These are phyloP conservation scores for Clarkia xantiana DNA, from an alignment of 345 rosid species.

Conservation along the genomic window DNA sequence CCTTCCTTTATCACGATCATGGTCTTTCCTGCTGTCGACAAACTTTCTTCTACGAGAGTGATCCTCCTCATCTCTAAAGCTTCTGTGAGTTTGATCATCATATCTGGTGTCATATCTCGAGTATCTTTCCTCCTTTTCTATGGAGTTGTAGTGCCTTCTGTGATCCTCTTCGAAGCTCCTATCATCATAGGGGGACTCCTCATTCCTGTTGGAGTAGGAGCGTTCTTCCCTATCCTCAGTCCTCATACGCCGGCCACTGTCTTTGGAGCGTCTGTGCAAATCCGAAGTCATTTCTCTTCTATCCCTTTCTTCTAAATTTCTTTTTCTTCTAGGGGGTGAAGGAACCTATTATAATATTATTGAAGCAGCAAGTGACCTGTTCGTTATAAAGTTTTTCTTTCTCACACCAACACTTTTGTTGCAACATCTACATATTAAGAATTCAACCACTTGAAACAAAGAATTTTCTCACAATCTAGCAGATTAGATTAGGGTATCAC, in stretches of 20 bases:
- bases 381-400: neutral
- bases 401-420: neutral
- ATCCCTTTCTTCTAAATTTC: constrained; percentile 22
- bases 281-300: constrained; percentile 26
- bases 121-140: constrained; percentile 16
- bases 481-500: neutral
- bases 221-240: constrained; percentile 10
- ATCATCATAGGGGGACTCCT: too few species aligned
- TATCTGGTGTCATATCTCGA: constrained; percentile 14
- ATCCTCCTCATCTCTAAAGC: constrained; percentile 15
- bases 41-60: constrained; percentile 18
- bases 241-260: constrained; percentile 15
- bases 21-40: constrained; percentile 9
- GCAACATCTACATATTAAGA: too few species aligned
- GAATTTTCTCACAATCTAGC: neutral
- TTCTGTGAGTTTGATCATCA: constrained; percentile 16
- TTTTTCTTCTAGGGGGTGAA: constrained; percentile 64
- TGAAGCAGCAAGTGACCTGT: neutral
- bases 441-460: neutral
- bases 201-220: constrained; percentile 11
- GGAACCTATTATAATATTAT: constrained; percentile 47
- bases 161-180: constrained; percentile 10
- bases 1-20: constrained; percentile 2
- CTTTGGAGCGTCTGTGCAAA: constrained; percentile 11
- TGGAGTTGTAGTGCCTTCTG: neutral